These are phyloP conservation scores for Salinomyces thailandicus DNA, from an alignment of 2,329 filamentous ascomycete genomes.

Conservation along the genomic window DNA sequence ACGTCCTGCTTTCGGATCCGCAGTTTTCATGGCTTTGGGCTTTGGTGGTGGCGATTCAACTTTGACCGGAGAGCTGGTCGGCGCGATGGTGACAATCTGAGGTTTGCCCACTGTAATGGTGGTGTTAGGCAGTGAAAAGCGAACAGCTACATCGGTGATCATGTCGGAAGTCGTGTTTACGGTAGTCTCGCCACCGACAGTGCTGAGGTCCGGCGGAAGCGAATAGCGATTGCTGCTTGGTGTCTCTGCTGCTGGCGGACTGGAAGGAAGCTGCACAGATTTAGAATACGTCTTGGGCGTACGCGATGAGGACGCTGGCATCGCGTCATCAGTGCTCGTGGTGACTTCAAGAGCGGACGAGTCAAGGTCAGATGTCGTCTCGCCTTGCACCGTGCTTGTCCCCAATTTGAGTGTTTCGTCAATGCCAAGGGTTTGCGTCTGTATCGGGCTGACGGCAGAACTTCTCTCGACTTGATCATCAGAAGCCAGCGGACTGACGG, in stretches of 20 bases:
- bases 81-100: slow-evolving; percentile 24
- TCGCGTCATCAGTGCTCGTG: slow-evolving; percentile 9
- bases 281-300: slow-evolving; percentile 25
- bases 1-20: slow-evolving; percentile 10
- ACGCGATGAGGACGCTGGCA: slow-evolving; percentile 20
- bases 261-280: slow-evolving; percentile 21
- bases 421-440: slow-evolving; percentile 21
- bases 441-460: slow-evolving; percentile 26
- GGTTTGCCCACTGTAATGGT: slow-evolving; percentile 27
- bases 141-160: slow-evolving; percentile 28
- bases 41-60: slow-evolving; percentile 13
- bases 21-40: slow-evolving; percentile 6
- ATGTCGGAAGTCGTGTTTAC: slow-evolving; percentile 23
- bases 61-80: slow-evolving; percentile 21
- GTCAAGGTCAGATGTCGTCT: slow-evolving; percentile 6
- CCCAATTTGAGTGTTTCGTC: slow-evolving; percentile 18
- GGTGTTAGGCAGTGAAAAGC: slow-evolving; percentile 27
- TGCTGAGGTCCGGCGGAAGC: slow-evolving; percentile 23
- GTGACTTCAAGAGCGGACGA: slow-evolving; percentile 4
- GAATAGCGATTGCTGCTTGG: slow-evolving; percentile 22
- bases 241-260: slow-evolving; percentile 12
- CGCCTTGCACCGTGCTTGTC: slow-evolving; percentile 1
- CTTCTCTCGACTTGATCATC: slow-evolving; percentile 21
- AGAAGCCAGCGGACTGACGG: slow-evolving; percentile 23
- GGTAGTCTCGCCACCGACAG: slow-evolving; percentile 20